Percentiles rank a stretch among this genome's conserved stretches.
Conservation (phyloP, 768 basidiomycete species). For the Mycena maculata region DNA sequence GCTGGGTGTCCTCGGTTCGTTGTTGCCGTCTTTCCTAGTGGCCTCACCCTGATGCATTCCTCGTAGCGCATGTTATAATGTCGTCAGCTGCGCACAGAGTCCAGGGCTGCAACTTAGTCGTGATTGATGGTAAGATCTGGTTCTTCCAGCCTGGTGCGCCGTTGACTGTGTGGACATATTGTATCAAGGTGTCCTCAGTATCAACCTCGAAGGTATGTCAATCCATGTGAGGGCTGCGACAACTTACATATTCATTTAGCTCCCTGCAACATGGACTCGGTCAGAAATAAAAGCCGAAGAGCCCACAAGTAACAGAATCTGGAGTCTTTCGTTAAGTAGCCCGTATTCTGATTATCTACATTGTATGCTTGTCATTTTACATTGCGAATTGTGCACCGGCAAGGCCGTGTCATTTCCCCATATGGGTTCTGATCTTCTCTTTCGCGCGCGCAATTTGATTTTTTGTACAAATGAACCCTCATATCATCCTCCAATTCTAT, state of each 20-base stretch:
- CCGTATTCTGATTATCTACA: constrained; percentile 68
- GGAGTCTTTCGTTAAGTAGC: constrained; percentile 57
- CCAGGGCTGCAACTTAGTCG: constrained; percentile 99
- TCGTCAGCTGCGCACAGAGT: constrained; percentile 99
- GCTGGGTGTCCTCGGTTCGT: constrained; percentile 96
- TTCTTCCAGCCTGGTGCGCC: constrained; percentile 96
- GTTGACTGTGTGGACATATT: constrained; percentile 97
- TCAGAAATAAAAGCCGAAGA: constrained; percentile 51
- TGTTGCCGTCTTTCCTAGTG: not conserved
- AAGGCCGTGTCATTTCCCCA: too few species aligned
- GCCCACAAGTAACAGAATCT: constrained; percentile 53
- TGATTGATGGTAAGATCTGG: constrained; percentile 99
- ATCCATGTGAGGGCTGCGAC: not conserved
- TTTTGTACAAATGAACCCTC: too few species aligned
- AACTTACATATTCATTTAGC: constrained; percentile 30
- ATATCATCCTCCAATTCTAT: too few species aligned
- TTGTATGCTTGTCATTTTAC: constrained; percentile 26
- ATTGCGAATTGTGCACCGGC: too few species aligned
- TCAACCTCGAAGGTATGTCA: constrained; percentile 95
- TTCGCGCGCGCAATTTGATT: too few species aligned
- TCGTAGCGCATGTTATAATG: constrained; percentile 95
- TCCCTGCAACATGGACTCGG: constrained; percentile 88
- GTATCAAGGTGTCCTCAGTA: constrained; percentile 98
- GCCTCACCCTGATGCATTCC: not conserved
- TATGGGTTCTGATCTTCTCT: too few species aligned